phyloP scores from a whole-genome alignment of 2,329 filamentous ascomycete species.

The Epicoccum sorghinum region DNA sequence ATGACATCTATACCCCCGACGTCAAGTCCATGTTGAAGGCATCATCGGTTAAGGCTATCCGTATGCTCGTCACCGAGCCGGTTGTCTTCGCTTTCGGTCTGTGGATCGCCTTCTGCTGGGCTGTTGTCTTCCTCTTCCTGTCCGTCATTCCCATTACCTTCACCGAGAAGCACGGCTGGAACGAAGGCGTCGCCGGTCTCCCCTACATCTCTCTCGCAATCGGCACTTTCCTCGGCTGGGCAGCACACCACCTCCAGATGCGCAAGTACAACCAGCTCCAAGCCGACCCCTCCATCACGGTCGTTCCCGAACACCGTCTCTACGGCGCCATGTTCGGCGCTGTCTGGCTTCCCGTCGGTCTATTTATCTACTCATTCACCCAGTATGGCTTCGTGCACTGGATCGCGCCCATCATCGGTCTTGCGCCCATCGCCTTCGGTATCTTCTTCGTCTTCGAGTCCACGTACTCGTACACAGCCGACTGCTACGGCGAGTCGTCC shows the following conservation, averaged over 20 bases:
- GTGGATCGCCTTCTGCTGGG: slow-evolving; percentile 62
- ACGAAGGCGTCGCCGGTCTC: slow-evolving; percentile 56
- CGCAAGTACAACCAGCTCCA: slow-evolving; percentile 55
- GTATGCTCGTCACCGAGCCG: slow-evolving; percentile 58
- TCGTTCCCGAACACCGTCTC: slow-evolving; percentile 46
- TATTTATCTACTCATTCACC: slow-evolving; percentile 60
- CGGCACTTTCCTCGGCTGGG: slow-evolving; percentile 57
- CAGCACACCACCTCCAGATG: slow-evolving; percentile 58
- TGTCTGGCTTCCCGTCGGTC: slow-evolving; percentile 38
- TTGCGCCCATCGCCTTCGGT: slow-evolving; percentile 58
- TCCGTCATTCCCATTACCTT: slow-evolving; percentile 48
- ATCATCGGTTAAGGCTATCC: slow-evolving; percentile 59
- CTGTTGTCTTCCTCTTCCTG: slow-evolving; percentile 61
- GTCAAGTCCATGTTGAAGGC: slow-evolving; percentile 55
- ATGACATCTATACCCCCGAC: slow-evolving; percentile 59
- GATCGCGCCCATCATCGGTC: slow-evolving; percentile 57
- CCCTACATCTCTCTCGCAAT: slow-evolving; percentile 60
- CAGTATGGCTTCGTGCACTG: slow-evolving; percentile 58
- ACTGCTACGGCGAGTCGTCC: slow-evolving; percentile 58
- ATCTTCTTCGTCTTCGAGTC: slow-evolving; percentile 60
- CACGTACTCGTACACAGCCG: slow-evolving; percentile 58
- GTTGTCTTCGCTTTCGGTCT: slow-evolving; percentile 58
- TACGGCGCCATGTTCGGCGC: slow-evolving; percentile 42
- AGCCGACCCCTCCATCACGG: slow-evolving; percentile 42
- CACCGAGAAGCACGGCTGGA: slow-evolving; percentile 59